phyloP scores from a whole-genome alignment of 495 filamentous ascomycete species.

The Talaromyces wortmannii region DNA sequence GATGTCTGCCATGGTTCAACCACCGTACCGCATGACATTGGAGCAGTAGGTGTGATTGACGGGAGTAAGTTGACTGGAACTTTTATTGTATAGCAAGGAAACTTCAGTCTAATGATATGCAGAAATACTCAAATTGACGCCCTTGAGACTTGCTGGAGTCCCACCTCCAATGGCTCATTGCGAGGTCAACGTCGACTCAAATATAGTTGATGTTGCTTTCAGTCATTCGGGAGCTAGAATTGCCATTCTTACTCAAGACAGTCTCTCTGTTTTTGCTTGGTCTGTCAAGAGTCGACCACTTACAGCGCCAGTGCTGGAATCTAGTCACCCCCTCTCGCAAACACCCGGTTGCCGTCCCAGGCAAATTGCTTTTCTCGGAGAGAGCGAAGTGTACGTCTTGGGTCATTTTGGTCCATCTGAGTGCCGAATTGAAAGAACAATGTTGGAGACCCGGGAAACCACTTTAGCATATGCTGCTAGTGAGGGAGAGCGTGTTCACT shows the following conservation, averaged over 20 bases:
- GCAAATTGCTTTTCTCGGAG: slow-evolving; percentile 36
- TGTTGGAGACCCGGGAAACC: slow-evolving; percentile 28
- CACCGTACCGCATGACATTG: slow-evolving; percentile 66
- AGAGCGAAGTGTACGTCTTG: slow-evolving; percentile 38
- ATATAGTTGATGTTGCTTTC: slow-evolving; percentile 69
- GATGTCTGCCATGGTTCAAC: slow-evolving; percentile 61
- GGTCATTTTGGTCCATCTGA: slow-evolving; percentile 24
- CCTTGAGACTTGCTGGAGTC: slow-evolving; percentile 73
- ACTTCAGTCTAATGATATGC: slow-evolving; percentile 8
- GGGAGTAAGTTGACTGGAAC: slow-evolving; percentile 46
- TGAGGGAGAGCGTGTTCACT: slow-evolving; percentile 29
- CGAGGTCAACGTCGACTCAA: slow-evolving; percentile 57
- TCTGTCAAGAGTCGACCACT: slow-evolving; percentile 43
- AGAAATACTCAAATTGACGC: slow-evolving; percentile 74
- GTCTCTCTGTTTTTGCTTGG: slow-evolving; percentile 61
- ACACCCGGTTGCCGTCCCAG: slow-evolving; percentile 23
- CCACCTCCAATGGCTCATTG: slow-evolving; percentile 89
- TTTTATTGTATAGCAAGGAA: background rate
- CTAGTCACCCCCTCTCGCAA: slow-evolving; percentile 38
- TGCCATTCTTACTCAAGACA: slow-evolving; percentile 59
- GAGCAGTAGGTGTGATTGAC: slow-evolving; percentile 81
- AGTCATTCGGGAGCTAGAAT: slow-evolving; percentile 58
- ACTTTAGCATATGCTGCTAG: slow-evolving; percentile 21
- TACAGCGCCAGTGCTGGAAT: slow-evolving; percentile 34
- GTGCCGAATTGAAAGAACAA: slow-evolving; percentile 28